These are phyloP conservation scores for Citrullus amarus DNA, from an alignment of 306 rosid species.

Conservation along the genomic window DNA sequence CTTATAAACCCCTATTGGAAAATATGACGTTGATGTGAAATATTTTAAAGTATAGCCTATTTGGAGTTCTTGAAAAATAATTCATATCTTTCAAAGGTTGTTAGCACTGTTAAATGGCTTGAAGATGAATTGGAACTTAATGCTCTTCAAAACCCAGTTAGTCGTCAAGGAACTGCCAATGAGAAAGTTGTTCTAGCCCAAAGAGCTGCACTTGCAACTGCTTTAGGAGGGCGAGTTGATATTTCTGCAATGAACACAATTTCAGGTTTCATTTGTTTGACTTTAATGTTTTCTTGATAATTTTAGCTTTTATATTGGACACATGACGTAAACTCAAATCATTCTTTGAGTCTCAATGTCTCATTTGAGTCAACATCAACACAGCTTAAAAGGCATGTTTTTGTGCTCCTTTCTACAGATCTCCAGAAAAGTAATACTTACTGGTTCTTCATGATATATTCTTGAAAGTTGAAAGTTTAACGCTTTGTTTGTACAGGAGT, in stretches of 20 bases:
- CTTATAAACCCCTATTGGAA: background rate
- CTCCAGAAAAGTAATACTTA: background rate
- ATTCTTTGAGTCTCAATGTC: too few relatives aligned
- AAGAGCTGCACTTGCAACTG: conserved; percentile 88
- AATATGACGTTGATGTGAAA: background rate
- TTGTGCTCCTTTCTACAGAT: background rate
- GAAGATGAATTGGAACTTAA: conserved; percentile 96
- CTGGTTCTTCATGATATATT: background rate
- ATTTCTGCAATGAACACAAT: conserved; percentile 75
- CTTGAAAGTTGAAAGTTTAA: conserved; percentile 7
- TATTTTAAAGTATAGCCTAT: background rate
- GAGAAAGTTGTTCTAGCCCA: conserved; percentile 88
- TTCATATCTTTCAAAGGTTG: conserved; percentile 48
- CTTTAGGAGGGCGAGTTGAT: conserved; percentile 92
- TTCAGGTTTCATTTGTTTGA: conserved; percentile 43
- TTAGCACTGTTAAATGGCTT: conserved; percentile 97
- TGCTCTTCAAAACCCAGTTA: conserved; percentile 93
- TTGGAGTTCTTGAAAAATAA: conserved; percentile 7
- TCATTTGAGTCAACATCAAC: too few relatives aligned
- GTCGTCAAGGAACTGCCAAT: conserved; percentile 80
- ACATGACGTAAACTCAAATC: too few relatives aligned
- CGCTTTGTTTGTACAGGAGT: conserved; percentile 44
- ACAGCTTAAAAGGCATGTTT: background rate
- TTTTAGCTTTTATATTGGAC: background rate
- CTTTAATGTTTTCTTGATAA: background rate